Percentiles rank a stretch among this genome's conserved stretches.
phyloP scores from a whole-genome alignment of 2,329 filamentous ascomycete genomes.

The Pseudogymnoascus sp. region DNA sequence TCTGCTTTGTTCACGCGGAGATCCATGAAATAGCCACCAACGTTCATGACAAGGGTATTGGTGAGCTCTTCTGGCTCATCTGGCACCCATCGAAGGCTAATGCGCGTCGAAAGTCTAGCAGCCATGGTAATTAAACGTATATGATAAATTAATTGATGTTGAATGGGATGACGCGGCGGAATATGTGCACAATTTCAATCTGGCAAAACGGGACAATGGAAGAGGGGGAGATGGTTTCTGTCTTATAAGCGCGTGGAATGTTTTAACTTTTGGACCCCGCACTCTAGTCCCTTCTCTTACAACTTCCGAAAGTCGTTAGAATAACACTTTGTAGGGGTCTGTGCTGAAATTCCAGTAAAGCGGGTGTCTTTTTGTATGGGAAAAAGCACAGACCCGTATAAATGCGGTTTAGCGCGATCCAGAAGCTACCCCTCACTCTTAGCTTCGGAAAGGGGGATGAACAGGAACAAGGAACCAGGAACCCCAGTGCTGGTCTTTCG shows the following conservation, averaged over 20 bases:
- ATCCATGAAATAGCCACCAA: conserved; percentile 36
- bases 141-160: neutral
- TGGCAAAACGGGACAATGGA: neutral
- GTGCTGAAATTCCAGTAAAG: neutral
- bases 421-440: neutral
- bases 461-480: too few relatives aligned
- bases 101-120: conserved; percentile 30
- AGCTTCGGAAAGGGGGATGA: too few relatives aligned
- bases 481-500: too few relatives aligned
- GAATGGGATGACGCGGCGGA: neutral
- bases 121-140: conserved; percentile 11
- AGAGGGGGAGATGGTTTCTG: neutral
- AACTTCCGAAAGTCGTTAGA: neutral
- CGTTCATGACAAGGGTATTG: conserved; percentile 36
- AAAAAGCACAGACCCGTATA: too few relatives aligned
- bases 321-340: neutral
- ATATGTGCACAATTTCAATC: neutral
- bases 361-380: too few relatives aligned
- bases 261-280: neutral
- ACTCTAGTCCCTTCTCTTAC: neutral
- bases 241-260: neutral
- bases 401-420: neutral
- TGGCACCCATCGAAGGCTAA: conserved; percentile 36
- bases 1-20: conserved; percentile 32
- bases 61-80: conserved; percentile 34